These are phyloP conservation scores for Straminergon stramineum DNA, from an alignment of 225 moss, liverwort and hornwort species.

Conservation along the genomic window DNA sequence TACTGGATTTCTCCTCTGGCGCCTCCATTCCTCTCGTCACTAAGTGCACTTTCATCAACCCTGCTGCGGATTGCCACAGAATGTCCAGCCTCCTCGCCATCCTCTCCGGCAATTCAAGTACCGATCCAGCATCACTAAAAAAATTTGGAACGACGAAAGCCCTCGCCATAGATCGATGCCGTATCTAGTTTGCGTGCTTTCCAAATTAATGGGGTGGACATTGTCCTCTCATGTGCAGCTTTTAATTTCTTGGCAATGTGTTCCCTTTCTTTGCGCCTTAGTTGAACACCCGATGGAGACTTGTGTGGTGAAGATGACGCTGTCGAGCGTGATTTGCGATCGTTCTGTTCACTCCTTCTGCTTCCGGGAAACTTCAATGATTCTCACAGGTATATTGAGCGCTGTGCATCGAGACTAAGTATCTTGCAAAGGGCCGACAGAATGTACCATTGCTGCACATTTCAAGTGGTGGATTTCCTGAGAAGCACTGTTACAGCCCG, in stretches of 20 bases:
- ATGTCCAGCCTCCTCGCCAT: not conserved
- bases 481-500: not conserved
- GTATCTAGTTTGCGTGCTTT: not conserved
- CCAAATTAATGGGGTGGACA: not conserved
- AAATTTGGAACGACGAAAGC: not conserved
- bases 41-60: not conserved
- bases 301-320: not conserved
- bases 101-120: not conserved
- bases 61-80: slow-evolving; percentile 1
- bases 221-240: not conserved
- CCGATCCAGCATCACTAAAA: no score
- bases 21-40: not conserved
- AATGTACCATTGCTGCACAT: not conserved
- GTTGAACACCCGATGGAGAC: not conserved
- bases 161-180: not conserved
- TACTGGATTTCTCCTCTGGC: not conserved
- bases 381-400: not conserved
- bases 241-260: not conserved
- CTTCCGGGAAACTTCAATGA: not conserved
- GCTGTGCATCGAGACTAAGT: not conserved
- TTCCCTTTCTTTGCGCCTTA: not conserved
- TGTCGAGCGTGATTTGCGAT: not conserved
- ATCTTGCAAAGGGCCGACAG: not conserved
- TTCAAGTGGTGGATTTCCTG: not conserved
- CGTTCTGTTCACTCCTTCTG: not conserved